Evolutionary conservation across 768 basidiomycete species (phyloP).

Genomic region (Naganishia onofrii): DNA sequence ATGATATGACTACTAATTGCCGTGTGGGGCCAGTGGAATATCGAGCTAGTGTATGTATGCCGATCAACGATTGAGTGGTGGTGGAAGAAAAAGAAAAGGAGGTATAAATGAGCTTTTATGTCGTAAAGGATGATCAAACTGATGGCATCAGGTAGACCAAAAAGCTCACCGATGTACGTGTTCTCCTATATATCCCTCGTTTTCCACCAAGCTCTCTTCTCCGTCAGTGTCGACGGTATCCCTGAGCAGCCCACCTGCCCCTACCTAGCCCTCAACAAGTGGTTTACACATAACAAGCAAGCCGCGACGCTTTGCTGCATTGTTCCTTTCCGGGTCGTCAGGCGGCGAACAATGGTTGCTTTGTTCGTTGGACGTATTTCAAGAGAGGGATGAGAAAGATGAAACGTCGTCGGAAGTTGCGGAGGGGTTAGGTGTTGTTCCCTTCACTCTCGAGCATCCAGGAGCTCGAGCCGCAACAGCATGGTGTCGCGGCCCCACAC

Average conservation of each 20-base stretch:
- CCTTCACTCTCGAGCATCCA: no score
- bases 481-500: neutral
- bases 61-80: neutral
- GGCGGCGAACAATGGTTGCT: conserved; percentile 2
- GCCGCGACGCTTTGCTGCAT: neutral
- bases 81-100: neutral
- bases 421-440: neutral
- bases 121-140: conserved; percentile 3
- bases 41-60: neutral
- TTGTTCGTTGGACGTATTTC: neutral
- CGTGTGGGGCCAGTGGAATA: conserved; percentile 4
- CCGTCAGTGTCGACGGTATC: no score
- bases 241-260: neutral
- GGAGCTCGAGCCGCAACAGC: no score
- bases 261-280: neutral
- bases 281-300: neutral
- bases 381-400: neutral
- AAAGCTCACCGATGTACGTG: conserved; percentile 5
- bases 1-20: neutral
- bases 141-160: neutral
- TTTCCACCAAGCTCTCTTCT: conserved; percentile 1
- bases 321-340: neutral
- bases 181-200: conserved; percentile 11
- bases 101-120: conserved; percentile 1
- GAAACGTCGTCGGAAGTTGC: conserved; percentile 14